Conservation (phyloP, 176 grass and related monocot species). For the Bothriochloa decipiens region DNA sequence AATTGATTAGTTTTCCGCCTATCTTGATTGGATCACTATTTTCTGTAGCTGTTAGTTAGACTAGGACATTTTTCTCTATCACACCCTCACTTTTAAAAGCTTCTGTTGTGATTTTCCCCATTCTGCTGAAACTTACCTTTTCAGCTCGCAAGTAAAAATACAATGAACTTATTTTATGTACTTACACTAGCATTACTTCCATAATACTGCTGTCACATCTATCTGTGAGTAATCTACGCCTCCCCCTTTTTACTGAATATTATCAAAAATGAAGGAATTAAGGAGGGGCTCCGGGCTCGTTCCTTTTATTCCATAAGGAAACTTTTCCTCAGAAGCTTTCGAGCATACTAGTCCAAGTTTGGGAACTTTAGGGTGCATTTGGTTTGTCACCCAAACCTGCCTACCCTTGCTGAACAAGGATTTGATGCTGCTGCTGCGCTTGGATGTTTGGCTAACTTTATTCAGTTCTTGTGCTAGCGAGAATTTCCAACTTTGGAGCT, state of each 20-base stretch:
- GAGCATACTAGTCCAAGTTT: background rate
- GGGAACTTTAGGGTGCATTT: background rate
- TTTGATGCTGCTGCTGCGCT: too few relatives aligned
- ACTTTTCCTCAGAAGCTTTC: background rate
- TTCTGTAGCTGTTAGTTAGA: constrained; percentile 5
- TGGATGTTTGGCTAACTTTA: too few relatives aligned
- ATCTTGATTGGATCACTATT: background rate
- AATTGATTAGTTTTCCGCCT: background rate
- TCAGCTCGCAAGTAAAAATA: background rate
- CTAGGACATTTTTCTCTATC: background rate
- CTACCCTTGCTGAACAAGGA: too few relatives aligned
- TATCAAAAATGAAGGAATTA: background rate
- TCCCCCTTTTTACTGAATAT: background rate
- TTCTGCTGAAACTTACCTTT: constrained; percentile 14
- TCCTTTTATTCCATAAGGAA: background rate
- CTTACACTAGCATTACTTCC: background rate
- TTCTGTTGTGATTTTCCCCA: background rate
- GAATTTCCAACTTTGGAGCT: too few relatives aligned
- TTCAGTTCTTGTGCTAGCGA: too few relatives aligned
- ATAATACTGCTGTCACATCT: constrained; percentile 1
- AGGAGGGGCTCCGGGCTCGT: background rate
- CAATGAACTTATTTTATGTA: background rate
- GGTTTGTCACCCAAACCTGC: too few relatives aligned
- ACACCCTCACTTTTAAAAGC: background rate
- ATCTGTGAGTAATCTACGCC: background rate